Evolutionary conservation across 2,329 filamentous ascomycete genomes (phyloP).

Genomic region (Aspergillus calidoustus): DNA sequence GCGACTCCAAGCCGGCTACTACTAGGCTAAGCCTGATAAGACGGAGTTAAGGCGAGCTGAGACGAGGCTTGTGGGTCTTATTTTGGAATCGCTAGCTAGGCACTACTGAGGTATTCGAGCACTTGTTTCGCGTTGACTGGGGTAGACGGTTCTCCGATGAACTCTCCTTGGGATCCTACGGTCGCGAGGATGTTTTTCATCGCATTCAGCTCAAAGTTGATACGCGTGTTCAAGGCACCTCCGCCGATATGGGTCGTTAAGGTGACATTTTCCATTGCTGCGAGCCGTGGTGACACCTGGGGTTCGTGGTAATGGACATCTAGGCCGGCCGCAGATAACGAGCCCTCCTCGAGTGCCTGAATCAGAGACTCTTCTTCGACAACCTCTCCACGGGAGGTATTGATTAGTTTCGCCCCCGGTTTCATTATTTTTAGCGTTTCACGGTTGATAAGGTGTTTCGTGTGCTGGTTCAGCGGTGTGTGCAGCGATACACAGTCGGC

Average conservation of each 20-base stretch:
- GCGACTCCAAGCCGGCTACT: too few relatives aligned
- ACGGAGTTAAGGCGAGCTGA: too few relatives aligned
- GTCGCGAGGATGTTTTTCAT: slow-evolving; percentile 50
- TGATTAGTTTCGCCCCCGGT: slow-evolving; percentile 53
- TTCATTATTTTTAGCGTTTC: background rate
- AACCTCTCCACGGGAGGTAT: slow-evolving; percentile 58
- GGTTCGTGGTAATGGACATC: slow-evolving; percentile 62
- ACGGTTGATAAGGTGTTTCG: slow-evolving; percentile 3
- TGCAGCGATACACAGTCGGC: slow-evolving; percentile 9
- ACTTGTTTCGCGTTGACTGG: slow-evolving; percentile 9
- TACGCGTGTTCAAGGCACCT: slow-evolving; percentile 52
- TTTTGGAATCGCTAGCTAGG: background rate
- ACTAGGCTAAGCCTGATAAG: too few relatives aligned
- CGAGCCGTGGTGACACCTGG: slow-evolving; percentile 49
- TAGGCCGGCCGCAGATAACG: slow-evolving; percentile 53
- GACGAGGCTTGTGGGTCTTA: background rate
- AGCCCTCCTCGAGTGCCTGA: slow-evolving; percentile 52
- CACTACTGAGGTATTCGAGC: slow-evolving; percentile 1
- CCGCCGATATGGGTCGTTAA: slow-evolving; percentile 54
- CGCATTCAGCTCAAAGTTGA: slow-evolving; percentile 49
- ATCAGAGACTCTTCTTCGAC: slow-evolving; percentile 58
- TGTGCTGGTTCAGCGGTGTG: slow-evolving; percentile 7
- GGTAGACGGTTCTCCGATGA: slow-evolving; percentile 5
- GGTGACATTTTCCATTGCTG: slow-evolving; percentile 49
- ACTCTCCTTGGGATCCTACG: background rate